Evolutionary conservation across 805 yeast species (phyloP), one percentile per base, ranked within the genome.

Genomic region (Candida lessepsii): DNA sequence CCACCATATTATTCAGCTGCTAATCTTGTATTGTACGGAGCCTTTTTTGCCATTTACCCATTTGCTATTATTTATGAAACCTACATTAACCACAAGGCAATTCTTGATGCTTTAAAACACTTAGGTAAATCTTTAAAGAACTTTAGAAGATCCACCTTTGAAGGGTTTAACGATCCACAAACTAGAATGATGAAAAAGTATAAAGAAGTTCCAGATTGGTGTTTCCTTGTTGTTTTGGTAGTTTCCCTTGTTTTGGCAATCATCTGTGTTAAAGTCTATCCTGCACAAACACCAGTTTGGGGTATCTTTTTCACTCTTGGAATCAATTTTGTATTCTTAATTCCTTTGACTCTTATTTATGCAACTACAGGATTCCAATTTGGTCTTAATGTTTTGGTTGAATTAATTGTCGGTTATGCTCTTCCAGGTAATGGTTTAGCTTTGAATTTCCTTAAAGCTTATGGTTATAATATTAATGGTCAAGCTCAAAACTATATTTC

Each of bases 401-500:
- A 63, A 46, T 57, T 65, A 45, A 58, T 65, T 44, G 48, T 62
- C 33, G 70, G 70, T 20, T 61, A 61, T 45, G 67, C 67, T 2
- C 38, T 62, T 29, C 69, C 67, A 17, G 69, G 69, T 35, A 64
- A 63, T 40, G 61, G 62, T 25, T 43, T 53, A 37, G 68, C 69
- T 11, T 50, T 61, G 50, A 56, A 51, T 71, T 70, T 76, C 49
- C 70, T 79, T 63, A 80, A 80, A 58, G 74, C 81, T 8, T 73
- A 71, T 49, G 83, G 84, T 19, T 76, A 70, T 55, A 73, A 74
- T 47, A 69, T 78, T 27, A 75, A 73, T 60, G 71, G 72, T 35
- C 83, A 79, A 51, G 83, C 84, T 1, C 67, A 76, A 29, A 63
- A 68, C 39, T 79, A 70, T 52, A 63, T 76, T 23, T 63, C 70